A percentile compares a stretch with the other conserved stretches of the same genome.
These are phyloP conservation scores for Quercus glauca DNA, from an alignment of 306 rosid genomes.

Conservation along the genomic window DNA sequence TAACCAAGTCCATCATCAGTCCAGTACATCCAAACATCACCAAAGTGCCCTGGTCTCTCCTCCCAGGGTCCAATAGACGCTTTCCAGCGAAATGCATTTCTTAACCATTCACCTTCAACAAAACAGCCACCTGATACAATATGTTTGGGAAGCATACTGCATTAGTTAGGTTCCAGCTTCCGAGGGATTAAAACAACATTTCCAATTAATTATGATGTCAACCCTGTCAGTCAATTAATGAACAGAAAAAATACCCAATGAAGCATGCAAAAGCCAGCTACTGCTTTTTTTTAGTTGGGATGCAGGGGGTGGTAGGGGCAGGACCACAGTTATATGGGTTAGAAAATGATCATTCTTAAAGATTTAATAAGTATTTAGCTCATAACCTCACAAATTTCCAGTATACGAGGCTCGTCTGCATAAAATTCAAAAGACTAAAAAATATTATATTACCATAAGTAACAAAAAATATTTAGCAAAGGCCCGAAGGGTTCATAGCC, in stretches of 20 bases:
- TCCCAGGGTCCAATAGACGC: constrained; percentile 90
- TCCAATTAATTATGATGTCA: neutral
- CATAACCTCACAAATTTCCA: neutral
- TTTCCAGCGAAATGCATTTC: constrained; percentile 98
- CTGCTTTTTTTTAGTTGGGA: neutral
- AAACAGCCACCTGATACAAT: constrained; percentile 78
- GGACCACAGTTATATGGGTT: neutral
- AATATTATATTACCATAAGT: neutral
- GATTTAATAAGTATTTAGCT: neutral
- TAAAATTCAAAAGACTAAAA: neutral
- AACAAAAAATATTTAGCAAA: neutral
- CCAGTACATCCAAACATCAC: constrained; percentile 99
- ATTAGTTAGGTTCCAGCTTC: neutral
- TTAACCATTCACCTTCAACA: constrained; percentile 92
- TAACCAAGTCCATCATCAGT: constrained; percentile 97
- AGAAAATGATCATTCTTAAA: neutral
- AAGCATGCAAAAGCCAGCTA: neutral
- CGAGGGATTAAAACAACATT: neutral
- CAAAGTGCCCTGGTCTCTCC: constrained; percentile 97
- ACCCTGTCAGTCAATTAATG: neutral
- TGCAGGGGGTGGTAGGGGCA: neutral
- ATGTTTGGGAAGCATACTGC: neutral
- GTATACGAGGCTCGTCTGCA: neutral
- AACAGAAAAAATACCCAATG: neutral
- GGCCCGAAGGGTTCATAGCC: neutral